Evolutionary conservation across 768 basidiomycete genomes (phyloP).

Genomic region (Crassisporium funariophilum): DNA sequence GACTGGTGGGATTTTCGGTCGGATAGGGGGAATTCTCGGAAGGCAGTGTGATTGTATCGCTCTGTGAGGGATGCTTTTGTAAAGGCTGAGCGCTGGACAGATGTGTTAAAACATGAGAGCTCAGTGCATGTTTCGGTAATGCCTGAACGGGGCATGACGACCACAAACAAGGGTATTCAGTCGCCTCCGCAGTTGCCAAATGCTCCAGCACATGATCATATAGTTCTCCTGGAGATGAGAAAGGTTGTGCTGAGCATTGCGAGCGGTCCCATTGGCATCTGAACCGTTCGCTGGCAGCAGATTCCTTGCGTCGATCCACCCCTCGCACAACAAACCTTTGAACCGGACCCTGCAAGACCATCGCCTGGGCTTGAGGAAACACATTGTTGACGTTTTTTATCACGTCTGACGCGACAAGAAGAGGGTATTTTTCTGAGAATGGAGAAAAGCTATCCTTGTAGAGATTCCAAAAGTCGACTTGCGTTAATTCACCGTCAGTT

Average conservation of each 20-base stretch:
- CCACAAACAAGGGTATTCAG: constrained; percentile 69
- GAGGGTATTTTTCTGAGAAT: constrained; percentile 53
- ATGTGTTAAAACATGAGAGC: constrained; percentile 77
- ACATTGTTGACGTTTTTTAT: constrained; percentile 90
- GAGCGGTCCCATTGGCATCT: constrained; percentile 78
- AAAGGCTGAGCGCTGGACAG: constrained; percentile 60
- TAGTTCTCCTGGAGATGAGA: constrained; percentile 60
- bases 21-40: constrained; percentile 57
- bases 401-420: constrained; percentile 87
- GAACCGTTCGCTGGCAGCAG: constrained; percentile 59
- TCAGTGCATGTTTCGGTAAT: constrained; percentile 53
- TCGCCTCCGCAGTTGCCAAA: constrained; percentile 43
- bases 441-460: constrained; percentile 84
- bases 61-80: constrained; percentile 67
- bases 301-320: constrained; percentile 68
- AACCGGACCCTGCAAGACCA: constrained; percentile 73
- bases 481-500: constrained; percentile 80
- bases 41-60: constrained; percentile 73
- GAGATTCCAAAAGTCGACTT: constrained; percentile 94
- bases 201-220: constrained; percentile 73
- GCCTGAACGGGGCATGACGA: constrained; percentile 56
- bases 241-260: constrained; percentile 50
- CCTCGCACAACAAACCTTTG: constrained; percentile 89
- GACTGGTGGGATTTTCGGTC: constrained; percentile 59
- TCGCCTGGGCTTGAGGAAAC: constrained; percentile 84